Base-by-base conservation (phyloP, 305 asterid species). In the Rubia tinctorum region DNA sequence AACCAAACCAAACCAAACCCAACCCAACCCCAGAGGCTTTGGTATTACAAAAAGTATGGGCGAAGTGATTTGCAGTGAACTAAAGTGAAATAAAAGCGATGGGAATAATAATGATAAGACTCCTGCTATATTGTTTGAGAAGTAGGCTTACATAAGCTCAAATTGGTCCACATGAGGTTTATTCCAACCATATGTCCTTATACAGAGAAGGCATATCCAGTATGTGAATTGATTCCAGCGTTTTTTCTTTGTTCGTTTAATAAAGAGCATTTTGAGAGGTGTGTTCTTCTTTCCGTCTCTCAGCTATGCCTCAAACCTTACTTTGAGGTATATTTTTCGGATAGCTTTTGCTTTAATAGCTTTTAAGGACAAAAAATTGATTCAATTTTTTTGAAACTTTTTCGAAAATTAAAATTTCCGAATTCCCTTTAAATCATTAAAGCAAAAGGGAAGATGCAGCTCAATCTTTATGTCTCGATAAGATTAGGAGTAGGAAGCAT, bases 361-460 rank as follows among this genome's bases (percentile, higher is more conserved):
- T 56, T 71, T 71, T 40, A 40, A 56, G 64, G 22, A 13, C 67
- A 43, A 71, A 71, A 71, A 56, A 6, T 58, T 20, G 69, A 20
- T 7, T 71, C 66, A 56, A 39, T 39, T 56, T 71, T 71, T 58
- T 58, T n/a, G 13, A 39, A 23, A 67, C 58, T 71, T 58, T 43
- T 56, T n/a, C n/a, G 39, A 66, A 59, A 71, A 71, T 56, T 44
- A 71, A 25, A 56, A 56, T 56, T 22, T 20, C 25, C 56, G n/a
- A 22, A 23, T n/a, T 23, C 74, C 60, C 74, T 71, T 56, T 58
- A 58, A 71, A 56, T 40, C 65, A 56, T 56, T 71, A 56, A 71
- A 71, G 74, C 25, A 56, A 71, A 71, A 71, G 74, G 40, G 20
- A 56, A 58, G 67, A 71, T 55, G 74, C 74, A 55, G 56, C 69